Evolutionary conservation across 2,329 filamentous ascomycete species (phyloP), one percentile per base, ranked within the genome.

Genomic region (Aspergillus viridinutans): DNA sequence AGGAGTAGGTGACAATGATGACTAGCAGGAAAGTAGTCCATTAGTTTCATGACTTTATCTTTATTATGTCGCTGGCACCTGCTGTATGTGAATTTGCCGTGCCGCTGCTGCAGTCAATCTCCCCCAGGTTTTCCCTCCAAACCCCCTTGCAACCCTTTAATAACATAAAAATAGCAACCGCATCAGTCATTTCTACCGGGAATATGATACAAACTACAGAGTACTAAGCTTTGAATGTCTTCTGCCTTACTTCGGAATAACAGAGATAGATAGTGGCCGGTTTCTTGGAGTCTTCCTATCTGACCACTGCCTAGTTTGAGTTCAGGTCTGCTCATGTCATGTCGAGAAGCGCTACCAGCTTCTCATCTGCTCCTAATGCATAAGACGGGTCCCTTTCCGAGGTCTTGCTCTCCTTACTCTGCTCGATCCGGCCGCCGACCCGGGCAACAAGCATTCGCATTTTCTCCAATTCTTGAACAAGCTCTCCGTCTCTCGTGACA

Each of bases 401-500:
- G 26, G 49, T 50, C 21, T 60, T 50, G 25, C 54, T 56, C 26
- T 57, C 54, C 58, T 67, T 65, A 32, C 64, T 65, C 35, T 74
- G 71, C 54, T 64, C 62, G 52, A 79, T 62, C 49, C 73, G 68
- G 28, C 69, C 73, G 23, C 71, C 71, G 26, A 78, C 76, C 43
- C 77, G 70, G 28, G 77, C 77, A 51, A 78, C 68, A 49, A 80
- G 67, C 66, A 78, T 77, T 53, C 77, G 72, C 70, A 79, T 81
- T 64, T 76, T 79, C 50, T 77, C 75, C 56, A 84, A 57, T 64
- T 84, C 81, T 17, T 73, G 69, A 12, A 73, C 72, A 52, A 85
- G 68, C 56, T 80, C 78, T 10, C 78, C 78, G 63, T 83, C 80
- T 52, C 74, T 74, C 35, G 79, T 81, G 32, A 81, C 75, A 25